Evolutionary conservation across 768 basidiomycete genomes (phyloP).

Genomic region (Clitopilus passeckerianus): DNA sequence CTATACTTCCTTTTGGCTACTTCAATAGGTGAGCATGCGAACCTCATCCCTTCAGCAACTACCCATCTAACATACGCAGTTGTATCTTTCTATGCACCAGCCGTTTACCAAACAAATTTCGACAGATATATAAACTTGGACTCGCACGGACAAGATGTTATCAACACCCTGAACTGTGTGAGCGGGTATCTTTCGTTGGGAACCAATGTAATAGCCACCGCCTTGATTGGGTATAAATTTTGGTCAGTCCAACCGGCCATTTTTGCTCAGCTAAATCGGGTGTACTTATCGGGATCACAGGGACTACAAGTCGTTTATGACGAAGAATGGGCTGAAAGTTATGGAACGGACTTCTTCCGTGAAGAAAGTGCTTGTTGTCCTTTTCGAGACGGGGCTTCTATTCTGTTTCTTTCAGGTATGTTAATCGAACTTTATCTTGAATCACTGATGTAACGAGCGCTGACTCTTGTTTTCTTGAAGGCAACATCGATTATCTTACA

Average conservation of each 20-base stretch:
- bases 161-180: not conserved
- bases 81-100: no score
- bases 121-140: no score
- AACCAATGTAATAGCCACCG: not conserved
- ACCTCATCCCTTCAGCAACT: no score
- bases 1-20: not conserved
- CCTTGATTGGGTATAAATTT: not conserved
- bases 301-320: not conserved
- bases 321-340: not conserved
- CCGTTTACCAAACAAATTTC: no score
- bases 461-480: no score
- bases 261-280: no score
- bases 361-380: not conserved
- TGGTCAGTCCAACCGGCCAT: not conserved
- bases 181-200: not conserved
- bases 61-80: no score
- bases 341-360: not conserved
- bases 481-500: no score
- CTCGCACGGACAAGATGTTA: no score
- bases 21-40: not conserved
- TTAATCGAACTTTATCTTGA: no score
- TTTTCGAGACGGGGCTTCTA: not conserved
- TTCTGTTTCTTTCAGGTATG: not conserved
- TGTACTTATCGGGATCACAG: no score
- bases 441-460: no score